phyloP scores from a whole-genome alignment of 495 filamentous ascomycete genomes.

The Neurospora sp. region DNA sequence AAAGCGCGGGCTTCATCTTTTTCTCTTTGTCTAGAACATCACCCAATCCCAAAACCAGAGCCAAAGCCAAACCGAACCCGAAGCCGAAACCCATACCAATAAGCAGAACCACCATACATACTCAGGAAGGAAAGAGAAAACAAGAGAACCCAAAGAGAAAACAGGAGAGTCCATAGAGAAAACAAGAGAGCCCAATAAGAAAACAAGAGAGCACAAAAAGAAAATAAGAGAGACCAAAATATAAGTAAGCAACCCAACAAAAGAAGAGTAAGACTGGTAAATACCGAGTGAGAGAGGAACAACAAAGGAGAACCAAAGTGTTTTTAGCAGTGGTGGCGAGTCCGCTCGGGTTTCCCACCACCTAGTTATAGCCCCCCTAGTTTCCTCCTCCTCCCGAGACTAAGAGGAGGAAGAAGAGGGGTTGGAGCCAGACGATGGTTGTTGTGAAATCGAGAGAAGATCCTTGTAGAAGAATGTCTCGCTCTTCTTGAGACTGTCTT shows the following conservation, averaged over 20 bases:
- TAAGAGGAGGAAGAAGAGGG: background rate
- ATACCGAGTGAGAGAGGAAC: no score
- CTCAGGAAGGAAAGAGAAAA: background rate
- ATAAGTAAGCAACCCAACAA: background rate
- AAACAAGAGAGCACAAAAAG: background rate
- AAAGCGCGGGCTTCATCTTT: background rate
- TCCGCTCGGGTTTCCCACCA: no score
- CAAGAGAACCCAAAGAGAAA: background rate
- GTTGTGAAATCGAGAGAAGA: background rate
- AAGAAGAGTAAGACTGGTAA: background rate
- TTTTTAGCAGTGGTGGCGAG: no score
- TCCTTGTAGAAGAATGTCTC: slow-evolving; percentile 34
- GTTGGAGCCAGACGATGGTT: background rate
- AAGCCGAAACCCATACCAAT: background rate
- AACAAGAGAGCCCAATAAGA: background rate
- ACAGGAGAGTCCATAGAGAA: background rate
- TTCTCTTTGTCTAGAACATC: background rate
- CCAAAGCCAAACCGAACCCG: background rate
- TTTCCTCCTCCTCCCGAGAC: background rate
- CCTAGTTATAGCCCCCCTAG: background rate
- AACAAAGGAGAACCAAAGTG: no score
- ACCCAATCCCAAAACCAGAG: background rate
- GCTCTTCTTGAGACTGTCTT: slow-evolving; percentile 18
- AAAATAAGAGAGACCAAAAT: background rate
- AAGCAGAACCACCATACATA: background rate